These are phyloP conservation scores for Hypoxylon cercidicola DNA, from an alignment of 495 filamentous ascomycete genomes.

Conservation along the genomic window DNA sequence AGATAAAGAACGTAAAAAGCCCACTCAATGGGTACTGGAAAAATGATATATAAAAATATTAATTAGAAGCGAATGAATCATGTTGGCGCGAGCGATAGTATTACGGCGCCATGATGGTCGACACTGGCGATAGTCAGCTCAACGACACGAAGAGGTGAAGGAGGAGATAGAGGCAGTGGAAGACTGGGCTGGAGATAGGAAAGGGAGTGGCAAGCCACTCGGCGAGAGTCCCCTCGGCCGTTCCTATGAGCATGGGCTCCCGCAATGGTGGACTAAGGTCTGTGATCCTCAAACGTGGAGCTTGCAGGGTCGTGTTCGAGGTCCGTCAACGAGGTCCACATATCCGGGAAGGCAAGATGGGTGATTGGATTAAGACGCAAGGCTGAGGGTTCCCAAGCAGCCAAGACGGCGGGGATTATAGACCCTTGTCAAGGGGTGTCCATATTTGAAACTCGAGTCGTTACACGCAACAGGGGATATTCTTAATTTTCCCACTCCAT, in stretches of 20 bases:
- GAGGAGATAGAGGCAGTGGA: constrained; percentile 17
- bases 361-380: constrained; percentile 33
- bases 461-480: constrained; percentile 27
- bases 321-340: constrained; percentile 31
- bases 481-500: constrained; percentile 9
- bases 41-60: constrained; percentile 37
- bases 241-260: constrained; percentile 31
- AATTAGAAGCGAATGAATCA: constrained; percentile 49
- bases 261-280: constrained; percentile 33
- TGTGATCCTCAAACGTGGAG: constrained; percentile 46
- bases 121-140: constrained; percentile 27
- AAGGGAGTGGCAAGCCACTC: constrained; percentile 20
- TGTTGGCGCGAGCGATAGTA: constrained; percentile 31
- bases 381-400: constrained; percentile 34
- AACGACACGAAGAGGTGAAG: constrained; percentile 24
- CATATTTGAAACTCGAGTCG: constrained; percentile 35
- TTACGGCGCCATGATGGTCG: constrained; percentile 37
- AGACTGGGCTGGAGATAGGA: constrained; percentile 13
- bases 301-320: constrained; percentile 45
- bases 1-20: constrained; percentile 54
- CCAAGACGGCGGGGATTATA: constrained; percentile 30
- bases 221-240: constrained; percentile 29
- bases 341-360: constrained; percentile 17
- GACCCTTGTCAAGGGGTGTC: constrained; percentile 29
- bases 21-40: constrained; percentile 61